Percentiles rank a stretch among this genome's conserved stretches.
Conservation (phyloP, 2,329 filamentous ascomycete species). For the Diaporthe citrichinensis region DNA sequence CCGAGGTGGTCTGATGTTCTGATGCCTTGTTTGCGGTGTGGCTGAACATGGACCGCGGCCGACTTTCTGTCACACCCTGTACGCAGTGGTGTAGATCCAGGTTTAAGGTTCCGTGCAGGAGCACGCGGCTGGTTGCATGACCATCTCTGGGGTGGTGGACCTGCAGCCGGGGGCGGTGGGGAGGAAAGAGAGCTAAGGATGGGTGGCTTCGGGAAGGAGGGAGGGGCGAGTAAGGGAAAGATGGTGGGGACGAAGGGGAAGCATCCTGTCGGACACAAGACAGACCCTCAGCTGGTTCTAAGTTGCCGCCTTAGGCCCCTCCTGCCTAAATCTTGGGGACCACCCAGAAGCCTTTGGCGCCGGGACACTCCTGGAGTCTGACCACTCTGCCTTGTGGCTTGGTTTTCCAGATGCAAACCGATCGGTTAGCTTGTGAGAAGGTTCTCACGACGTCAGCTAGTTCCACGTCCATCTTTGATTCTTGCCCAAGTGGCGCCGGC, state of each 20-base stretch:
- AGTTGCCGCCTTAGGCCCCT: not conserved
- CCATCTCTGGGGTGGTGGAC: not conserved
- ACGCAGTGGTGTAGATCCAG: not conserved
- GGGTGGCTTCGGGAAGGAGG: not conserved
- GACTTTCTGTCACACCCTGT: not conserved
- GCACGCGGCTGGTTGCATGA: not conserved
- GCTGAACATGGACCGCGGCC: slow-evolving; percentile 1
- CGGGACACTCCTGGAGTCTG: not conserved
- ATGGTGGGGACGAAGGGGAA: not conserved
- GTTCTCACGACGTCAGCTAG: not conserved
- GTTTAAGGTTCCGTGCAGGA: not conserved
- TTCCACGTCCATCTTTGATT: not conserved
- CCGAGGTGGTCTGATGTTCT: not conserved
- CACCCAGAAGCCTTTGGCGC: not conserved
- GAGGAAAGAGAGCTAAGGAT: not conserved
- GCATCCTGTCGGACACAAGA: not conserved
- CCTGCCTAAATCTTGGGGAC: not conserved
- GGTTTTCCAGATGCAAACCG: not conserved
- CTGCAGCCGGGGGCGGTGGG: not conserved
- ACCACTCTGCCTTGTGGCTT: not conserved
- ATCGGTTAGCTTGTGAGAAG: not conserved
- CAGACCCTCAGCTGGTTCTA: not conserved
- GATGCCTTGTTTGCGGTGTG: not conserved
- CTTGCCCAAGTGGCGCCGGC: not conserved
- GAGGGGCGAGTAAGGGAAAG: not conserved